Base-by-base conservation (phyloP, 176 grass and related monocot genomes). In the Phragmites australis region DNA sequence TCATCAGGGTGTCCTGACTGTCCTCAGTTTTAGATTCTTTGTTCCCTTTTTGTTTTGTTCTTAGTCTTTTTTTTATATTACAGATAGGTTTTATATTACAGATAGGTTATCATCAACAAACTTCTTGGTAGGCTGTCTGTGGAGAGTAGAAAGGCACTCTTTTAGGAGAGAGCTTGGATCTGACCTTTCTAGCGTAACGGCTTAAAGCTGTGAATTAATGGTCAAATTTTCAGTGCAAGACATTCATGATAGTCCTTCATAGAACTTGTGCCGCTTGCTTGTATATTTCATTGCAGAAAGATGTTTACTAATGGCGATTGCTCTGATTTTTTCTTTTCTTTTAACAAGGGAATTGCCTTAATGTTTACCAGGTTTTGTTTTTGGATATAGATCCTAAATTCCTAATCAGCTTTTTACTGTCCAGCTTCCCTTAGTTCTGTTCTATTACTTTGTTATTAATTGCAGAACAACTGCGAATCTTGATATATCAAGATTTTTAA, bases 151-250 rank as follows among this genome's bases (percentile, higher is more conserved):
- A 82, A 65, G 63, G 6, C 17, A 25, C 71, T 70, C 78, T 39
- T 78, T 51, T 56, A 71, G 58, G 30, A 88, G 45, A 52, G 72
- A 78, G 66, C 41, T 78, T 72, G 40, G 57, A 41, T n/a, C 31
- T 59, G 23, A 41, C 1, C 6, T 58, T 73, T 47, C 57, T 61
- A 18, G 39, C 41, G 26, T 77, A 47, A 40, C 64, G 16, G 22
- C 13, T 54, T 54, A 43, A 45, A 77, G 6, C 17, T 39, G 34
- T 6, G 56, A 64, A 70, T 63, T 10, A 53, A 72, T 83, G 68
- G 41, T 59, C 6, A 19, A 50, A 6, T 19, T n/a, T 56, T 40
- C 18, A 32, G 50, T 49, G 27, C 1, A 53, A 70, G 31, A 69
- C 13, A 27, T 56, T 52, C 16, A 42, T 81, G 30, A 18, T 50